phyloP scores from a whole-genome alignment of 2,329 filamentous ascomycete genomes.

The Cladosporium phlei region DNA sequence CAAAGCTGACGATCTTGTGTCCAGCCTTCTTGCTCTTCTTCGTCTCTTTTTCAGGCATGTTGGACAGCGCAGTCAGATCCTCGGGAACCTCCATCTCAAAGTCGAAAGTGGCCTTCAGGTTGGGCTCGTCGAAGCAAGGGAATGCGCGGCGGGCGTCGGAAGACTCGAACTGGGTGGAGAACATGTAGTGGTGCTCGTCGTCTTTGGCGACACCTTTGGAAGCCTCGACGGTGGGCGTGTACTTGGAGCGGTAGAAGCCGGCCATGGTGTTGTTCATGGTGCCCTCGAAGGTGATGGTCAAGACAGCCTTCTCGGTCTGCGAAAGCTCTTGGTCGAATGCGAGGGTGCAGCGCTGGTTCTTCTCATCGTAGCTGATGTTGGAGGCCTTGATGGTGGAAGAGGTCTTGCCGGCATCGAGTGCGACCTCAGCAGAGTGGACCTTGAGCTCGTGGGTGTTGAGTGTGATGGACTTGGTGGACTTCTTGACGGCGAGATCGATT shows the following conservation, averaged over 20 bases:
- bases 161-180: slow-evolving; percentile 96
- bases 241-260: slow-evolving; percentile 90
- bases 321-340: slow-evolving; percentile 69
- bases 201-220: slow-evolving; percentile 73
- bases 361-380: slow-evolving; percentile 72
- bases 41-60: slow-evolving; percentile 82
- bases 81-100: slow-evolving; percentile 87
- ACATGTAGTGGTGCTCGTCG: slow-evolving; percentile 59
- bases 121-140: slow-evolving; percentile 97
- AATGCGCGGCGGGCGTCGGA: slow-evolving; percentile 93
- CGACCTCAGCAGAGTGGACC: slow-evolving; percentile 62
- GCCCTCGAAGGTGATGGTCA: slow-evolving; percentile 72
- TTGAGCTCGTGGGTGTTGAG: slow-evolving; percentile 84
- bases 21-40: slow-evolving; percentile 63
- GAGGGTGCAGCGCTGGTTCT: slow-evolving; percentile 77
- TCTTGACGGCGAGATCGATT: slow-evolving; percentile 69
- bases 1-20: slow-evolving; percentile 67
- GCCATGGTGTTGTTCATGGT: slow-evolving; percentile 90
- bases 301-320: slow-evolving; percentile 58
- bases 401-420: slow-evolving; percentile 54
- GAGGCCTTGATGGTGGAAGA: slow-evolving; percentile 57
- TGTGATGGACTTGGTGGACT: slow-evolving; percentile 69
- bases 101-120: slow-evolving; percentile 93
- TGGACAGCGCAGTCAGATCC: slow-evolving; percentile 83
- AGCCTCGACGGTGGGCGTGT: slow-evolving; percentile 71